Percentiles rank a stretch among this genome's conserved stretches.
These are phyloP conservation scores for Ophiocordyceps australis DNA, from an alignment of 2,329 filamentous ascomycete genomes.

Conservation along the genomic window DNA sequence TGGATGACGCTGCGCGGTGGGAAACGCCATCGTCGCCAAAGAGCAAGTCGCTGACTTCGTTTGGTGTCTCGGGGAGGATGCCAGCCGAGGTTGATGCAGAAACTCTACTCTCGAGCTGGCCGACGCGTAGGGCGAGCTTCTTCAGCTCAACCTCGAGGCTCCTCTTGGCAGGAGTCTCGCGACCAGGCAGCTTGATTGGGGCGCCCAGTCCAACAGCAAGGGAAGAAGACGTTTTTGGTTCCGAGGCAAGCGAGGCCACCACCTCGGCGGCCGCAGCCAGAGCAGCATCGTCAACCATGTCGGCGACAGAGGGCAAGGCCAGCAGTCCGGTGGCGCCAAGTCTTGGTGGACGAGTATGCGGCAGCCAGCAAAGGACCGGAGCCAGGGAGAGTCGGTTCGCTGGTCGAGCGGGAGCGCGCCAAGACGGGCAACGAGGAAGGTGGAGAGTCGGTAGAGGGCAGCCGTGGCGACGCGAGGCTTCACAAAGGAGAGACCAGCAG, in stretches of 20 bases:
- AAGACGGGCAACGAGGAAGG: too few relatives aligned
- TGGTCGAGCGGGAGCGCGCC: too few relatives aligned
- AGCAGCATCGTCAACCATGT: constrained; percentile 35
- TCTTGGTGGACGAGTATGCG: too few relatives aligned
- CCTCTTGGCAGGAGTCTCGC: constrained; percentile 56
- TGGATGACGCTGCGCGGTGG: constrained; percentile 20
- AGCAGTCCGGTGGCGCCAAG: constrained; percentile 11
- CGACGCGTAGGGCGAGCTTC: constrained; percentile 59
- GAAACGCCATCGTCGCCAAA: constrained; percentile 38
- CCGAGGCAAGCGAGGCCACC: constrained; percentile 30
- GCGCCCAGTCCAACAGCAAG: constrained; percentile 21
- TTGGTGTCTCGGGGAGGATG: constrained; percentile 66
- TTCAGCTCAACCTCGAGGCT: constrained; percentile 69
- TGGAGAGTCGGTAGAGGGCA: too few relatives aligned
- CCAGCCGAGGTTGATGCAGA: constrained; percentile 35
- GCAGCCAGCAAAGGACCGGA: too few relatives aligned
- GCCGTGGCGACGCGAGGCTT: too few relatives aligned
- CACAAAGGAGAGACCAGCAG: too few relatives aligned
- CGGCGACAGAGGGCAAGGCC: constrained; percentile 10
- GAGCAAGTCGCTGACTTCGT: constrained; percentile 50
- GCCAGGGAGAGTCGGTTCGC: too few relatives aligned
- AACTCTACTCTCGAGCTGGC: constrained; percentile 66
- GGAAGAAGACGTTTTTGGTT: constrained; percentile 18
- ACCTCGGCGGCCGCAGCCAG: constrained; percentile 34
- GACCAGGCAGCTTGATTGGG: constrained; percentile 57